Conservation (phyloP, 441 rosid species). For the Pelargonium citronellum region DNA sequence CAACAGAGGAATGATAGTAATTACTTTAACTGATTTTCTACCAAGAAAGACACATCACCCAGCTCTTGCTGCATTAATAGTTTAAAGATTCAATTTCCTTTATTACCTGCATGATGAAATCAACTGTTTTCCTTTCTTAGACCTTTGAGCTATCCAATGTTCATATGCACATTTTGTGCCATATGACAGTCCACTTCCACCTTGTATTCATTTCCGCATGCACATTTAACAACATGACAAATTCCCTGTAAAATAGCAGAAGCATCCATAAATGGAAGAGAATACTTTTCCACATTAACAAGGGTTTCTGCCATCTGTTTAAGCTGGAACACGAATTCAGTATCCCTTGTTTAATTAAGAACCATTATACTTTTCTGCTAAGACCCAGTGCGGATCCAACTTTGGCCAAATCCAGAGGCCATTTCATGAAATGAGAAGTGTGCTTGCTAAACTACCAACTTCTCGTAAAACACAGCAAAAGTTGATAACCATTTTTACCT, state of each 20-base stretch:
- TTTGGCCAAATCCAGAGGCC: constrained; percentile 5
- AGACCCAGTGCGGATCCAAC: constrained; percentile 7
- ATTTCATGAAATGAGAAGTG: constrained; percentile 1
- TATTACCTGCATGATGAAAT: neutral
- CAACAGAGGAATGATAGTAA: neutral
- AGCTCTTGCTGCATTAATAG: neutral
- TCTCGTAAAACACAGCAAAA: constrained; percentile 9
- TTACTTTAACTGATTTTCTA: constrained; percentile 1
- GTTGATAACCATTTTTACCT: constrained; percentile 31
- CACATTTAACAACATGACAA: constrained; percentile 38
- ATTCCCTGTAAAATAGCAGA: constrained; percentile 34
- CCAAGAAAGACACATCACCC: neutral
- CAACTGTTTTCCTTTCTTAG: neutral
- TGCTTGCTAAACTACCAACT: neutral
- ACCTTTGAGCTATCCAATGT: constrained; percentile 10
- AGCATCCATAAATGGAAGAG: constrained; percentile 4
- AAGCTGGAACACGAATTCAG: neutral
- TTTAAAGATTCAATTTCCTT: neutral
- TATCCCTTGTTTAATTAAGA: neutral
- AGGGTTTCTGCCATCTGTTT: neutral
- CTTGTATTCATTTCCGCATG: constrained; percentile 40
- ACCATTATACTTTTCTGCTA: constrained; percentile 1
- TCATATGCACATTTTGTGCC: constrained; percentile 14
- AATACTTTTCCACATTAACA: neutral
- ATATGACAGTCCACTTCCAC: constrained; percentile 22